These are phyloP conservation scores for Trypanosoma caninum DNA, from an alignment of 208 protist genomes.

Conservation along the genomic window DNA sequence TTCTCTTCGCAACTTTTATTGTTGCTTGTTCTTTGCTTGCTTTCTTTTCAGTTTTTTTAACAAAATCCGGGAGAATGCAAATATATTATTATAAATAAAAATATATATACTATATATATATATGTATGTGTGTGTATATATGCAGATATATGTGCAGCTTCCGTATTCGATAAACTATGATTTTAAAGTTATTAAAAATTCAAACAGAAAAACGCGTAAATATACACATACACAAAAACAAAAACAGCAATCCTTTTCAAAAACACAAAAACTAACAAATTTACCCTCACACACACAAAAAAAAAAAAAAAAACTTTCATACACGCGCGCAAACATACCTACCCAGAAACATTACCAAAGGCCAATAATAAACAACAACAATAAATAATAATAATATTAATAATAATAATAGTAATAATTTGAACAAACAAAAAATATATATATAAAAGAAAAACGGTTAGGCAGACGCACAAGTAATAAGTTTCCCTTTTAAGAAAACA, in stretches of 20 bases:
- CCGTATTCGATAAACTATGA: no score
- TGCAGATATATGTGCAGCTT: no score
- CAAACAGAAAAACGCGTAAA: no score
- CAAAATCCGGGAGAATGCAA: background rate
- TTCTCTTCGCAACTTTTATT: no score
- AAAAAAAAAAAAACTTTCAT: background rate
- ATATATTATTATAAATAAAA: no score
- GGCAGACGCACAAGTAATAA: no score
- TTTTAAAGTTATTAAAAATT: no score
- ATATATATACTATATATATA: no score
- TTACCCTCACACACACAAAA: background rate
- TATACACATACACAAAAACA: background rate
- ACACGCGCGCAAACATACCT: background rate
- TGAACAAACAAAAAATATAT: constrained; percentile 4
- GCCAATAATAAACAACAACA: background rate
- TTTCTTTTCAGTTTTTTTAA: background rate
- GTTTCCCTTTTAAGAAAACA: constrained; percentile 60
- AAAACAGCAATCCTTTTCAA: background rate
- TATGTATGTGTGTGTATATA: background rate
- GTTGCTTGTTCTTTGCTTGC: background rate
- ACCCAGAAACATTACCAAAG: background rate
- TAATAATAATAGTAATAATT: constrained; percentile 7
- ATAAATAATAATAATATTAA: constrained; percentile 11
- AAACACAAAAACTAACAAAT: background rate
- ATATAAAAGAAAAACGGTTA: constrained; percentile 2